Base-by-base conservation (phyloP, 805 yeast species). In the Candida ovalis region DNA sequence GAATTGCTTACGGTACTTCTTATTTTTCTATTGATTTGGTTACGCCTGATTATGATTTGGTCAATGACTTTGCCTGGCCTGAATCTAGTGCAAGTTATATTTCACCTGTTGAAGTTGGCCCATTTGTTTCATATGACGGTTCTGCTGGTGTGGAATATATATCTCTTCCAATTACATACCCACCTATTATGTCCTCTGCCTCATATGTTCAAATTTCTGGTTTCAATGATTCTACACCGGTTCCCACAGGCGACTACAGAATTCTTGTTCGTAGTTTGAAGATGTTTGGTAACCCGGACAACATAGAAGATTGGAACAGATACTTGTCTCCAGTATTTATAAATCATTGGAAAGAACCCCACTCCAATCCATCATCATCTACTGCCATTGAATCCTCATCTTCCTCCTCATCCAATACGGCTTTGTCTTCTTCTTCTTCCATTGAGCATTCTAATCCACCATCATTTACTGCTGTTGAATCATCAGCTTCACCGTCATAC, bases 51-150 rank as follows among this genome's bases (percentile, higher is more conserved):
- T 52, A 49, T 23, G 48, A 44, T 15, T 13, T 47, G 7, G 53
- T 50, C 10, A 47, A 37, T 30, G 54, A 51, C 22, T 51, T 50
- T 28, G 37, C 53, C 19, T 50, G 25, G n/a, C 53, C 53, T 21
- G 51, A 50, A 25, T 17, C 46, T 2, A 44, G 47, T 42, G 39
- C 25, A 19, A 41, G 47, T 8, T 50, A 25, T 25, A 12, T 47
- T 32, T 8, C 35, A 5, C 35, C 35, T 10, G 35, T 30, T 30
- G n/a, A 15, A 10, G 15, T 12, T 6, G 51, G 46, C 15, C 32
- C 49, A 15, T 4, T 47, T 2, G 19, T 42, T 40, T 18, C n/a
- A n/a, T n/a, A 39, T 49, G 25, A 12, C n/a, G 22, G 17, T 4
- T 10, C 12, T 37, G 7, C 4, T 21, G 8, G 2, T 13, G 9